A percentile compares a stretch with the other conserved stretches of the same genome.
Evolutionary conservation across 495 filamentous ascomycete species (phyloP).

Genomic region (Penicillium dipodomyicola): DNA sequence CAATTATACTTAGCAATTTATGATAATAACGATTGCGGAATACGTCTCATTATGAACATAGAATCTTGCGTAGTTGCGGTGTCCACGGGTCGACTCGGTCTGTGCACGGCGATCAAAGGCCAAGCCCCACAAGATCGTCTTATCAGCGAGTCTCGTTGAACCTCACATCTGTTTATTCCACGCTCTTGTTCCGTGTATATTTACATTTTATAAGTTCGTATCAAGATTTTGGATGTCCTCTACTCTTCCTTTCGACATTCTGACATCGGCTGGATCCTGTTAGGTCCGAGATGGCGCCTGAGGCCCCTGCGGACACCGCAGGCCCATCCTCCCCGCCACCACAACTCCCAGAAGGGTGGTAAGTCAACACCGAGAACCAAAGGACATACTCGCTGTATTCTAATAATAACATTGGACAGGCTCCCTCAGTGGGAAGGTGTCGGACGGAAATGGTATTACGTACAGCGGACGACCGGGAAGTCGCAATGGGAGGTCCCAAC

Average conservation of each 20-base stretch:
- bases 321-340: constrained; percentile 71
- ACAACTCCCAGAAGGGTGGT: constrained; percentile 69
- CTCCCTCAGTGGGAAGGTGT: constrained; percentile 80
- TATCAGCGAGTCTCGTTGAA: constrained; percentile 6
- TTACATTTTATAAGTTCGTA: background rate
- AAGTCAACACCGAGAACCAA: constrained; percentile 20
- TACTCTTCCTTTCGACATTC: background rate
- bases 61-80: background rate
- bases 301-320: constrained; percentile 58
- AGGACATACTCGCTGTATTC: background rate
- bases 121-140: constrained; percentile 30
- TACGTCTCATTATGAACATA: background rate
- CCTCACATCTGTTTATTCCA: constrained; percentile 2
- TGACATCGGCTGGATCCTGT: background rate
- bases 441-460: constrained; percentile 75
- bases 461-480: constrained; percentile 69
- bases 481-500: constrained; percentile 80
- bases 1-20: background rate
- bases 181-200: background rate
- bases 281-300: constrained; percentile 25
- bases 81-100: background rate
- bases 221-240: background rate
- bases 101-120: constrained; percentile 27
- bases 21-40: background rate
- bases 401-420: constrained; percentile 30